A percentile compares a stretch with the other conserved stretches of the same genome.
Conservation (phyloP, 2,329 filamentous ascomycete species). For the Phyllachora maydis region DNA sequence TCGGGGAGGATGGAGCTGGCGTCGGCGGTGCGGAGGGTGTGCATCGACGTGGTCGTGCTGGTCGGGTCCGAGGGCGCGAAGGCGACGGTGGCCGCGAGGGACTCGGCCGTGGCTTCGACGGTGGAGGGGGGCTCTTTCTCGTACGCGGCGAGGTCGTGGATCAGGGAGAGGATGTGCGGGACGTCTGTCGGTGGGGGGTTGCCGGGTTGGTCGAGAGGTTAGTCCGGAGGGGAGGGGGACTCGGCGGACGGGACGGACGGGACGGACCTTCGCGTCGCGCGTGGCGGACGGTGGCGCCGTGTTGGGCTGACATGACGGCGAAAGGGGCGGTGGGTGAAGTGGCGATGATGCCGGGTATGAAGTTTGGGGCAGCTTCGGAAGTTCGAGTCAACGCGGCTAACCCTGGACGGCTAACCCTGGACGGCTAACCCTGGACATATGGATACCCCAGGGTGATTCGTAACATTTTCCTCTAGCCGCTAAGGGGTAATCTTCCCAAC, state of each 20-base stretch:
- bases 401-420: too few relatives aligned
- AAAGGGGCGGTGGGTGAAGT: too few relatives aligned
- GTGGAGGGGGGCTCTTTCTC: conserved; percentile 52
- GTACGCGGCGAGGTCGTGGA: conserved; percentile 73
- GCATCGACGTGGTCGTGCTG: conserved; percentile 14
- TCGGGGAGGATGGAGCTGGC: too few relatives aligned
- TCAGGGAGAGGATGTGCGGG: conserved; percentile 57
- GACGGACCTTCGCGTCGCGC: conserved; percentile 35
- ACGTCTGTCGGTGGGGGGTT: conserved; percentile 37
- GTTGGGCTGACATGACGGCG: too few relatives aligned
- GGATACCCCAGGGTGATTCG: too few relatives aligned
- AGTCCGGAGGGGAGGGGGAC: conserved; percentile 1
- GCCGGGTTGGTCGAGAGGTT: conserved; percentile 1
- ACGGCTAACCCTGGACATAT: too few relatives aligned
- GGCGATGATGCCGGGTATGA: too few relatives aligned
- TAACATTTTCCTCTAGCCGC: too few relatives aligned
- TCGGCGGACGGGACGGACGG: conserved; percentile 1
- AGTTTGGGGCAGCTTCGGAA: too few relatives aligned
- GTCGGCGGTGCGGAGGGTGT: conserved; percentile 5
- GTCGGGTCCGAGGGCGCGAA: conserved; percentile 35
- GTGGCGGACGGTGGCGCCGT: conserved; percentile 24
- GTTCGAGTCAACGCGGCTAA: too few relatives aligned
- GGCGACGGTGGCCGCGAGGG: conserved; percentile 54
- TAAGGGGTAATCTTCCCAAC: too few relatives aligned
- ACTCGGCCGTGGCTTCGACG: conserved; percentile 64